Evolutionary conservation across 345 rosid species (phyloP), one percentile per base, ranked within the genome.

Genomic region (Linum trigynum): DNA sequence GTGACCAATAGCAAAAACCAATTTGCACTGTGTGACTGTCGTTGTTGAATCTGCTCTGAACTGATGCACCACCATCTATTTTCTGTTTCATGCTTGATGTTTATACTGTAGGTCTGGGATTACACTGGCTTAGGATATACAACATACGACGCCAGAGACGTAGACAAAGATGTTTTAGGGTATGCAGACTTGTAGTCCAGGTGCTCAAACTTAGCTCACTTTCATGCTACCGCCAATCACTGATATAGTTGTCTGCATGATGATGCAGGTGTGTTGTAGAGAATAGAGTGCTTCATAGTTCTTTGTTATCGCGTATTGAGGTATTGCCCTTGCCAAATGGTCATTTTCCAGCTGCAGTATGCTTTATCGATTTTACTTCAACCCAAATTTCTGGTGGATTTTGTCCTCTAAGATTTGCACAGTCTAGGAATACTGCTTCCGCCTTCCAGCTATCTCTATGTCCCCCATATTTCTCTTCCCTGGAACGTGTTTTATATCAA

Each of bases 51-150:
- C 12, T 70, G 36, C 60, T 14, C 14, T 43, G n/a, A 9, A 2
- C 53, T 48, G 53, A 3, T 48, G 61, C 43, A 23, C 2, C 65
- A 57, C 60, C 15, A 32, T 7, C 38, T 16, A 57, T 55, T 38
- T 32, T 65, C 59, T 3, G 32, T 17, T 45, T 8, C 50, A 16
- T 42, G 48, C 67, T 9, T 36, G 56, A 4, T 71, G 4, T 62
- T 60, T 32, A 38, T 79, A 64, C 48, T 75, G 58, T 72, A 90
- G 98, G 97, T 90, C 41, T 90, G 98, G 98, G 98, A 92, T 76
- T 85, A 90, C 80, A 88, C 98, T 53, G 97, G 98, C 76, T 74
- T 86, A 64, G 97, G 96, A 72, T 92, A 80, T 72, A 82, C 96
- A 72, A 82, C 77, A 76, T 92, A 90, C 71, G 72, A 75, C 80